phyloP scores from a whole-genome alignment of 2,329 filamentous ascomycete species.

The Sarocladiaceae sp. region DNA sequence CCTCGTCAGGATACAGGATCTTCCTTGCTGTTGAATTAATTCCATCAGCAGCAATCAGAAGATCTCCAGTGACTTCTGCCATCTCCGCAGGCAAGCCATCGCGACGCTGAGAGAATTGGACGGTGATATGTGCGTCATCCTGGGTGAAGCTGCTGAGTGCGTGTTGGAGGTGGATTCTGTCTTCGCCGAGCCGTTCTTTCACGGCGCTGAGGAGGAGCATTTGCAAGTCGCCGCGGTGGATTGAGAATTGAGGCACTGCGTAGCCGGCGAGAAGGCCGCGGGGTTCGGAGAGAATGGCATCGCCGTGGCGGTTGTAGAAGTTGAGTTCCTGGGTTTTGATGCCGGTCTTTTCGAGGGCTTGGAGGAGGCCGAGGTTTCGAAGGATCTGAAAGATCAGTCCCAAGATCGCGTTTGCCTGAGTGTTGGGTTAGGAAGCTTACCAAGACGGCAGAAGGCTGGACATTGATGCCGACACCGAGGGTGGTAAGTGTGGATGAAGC shows the following conservation, averaged over 20 bases:
- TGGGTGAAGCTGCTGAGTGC: slow-evolving; percentile 6
- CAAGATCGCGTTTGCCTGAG: no score
- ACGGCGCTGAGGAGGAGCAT: slow-evolving; percentile 9
- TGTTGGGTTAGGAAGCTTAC: no score
- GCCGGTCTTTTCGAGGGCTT: slow-evolving; percentile 4
- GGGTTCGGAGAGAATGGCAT: slow-evolving; percentile 8
- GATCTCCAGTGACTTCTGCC: not conserved
- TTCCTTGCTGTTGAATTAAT: slow-evolving; percentile 1
- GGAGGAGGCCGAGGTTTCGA: slow-evolving; percentile 2
- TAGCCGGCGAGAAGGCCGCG: slow-evolving; percentile 1
- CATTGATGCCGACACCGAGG: slow-evolving; percentile 7
- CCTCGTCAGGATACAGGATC: slow-evolving; percentile 3
- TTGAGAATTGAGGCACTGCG: slow-evolving; percentile 6
- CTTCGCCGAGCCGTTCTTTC: not conserved
- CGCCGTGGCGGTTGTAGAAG: slow-evolving; percentile 8
- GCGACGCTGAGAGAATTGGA: not conserved
- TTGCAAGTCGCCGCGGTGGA: slow-evolving; percentile 7
- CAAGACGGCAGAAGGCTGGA: slow-evolving; percentile 8
- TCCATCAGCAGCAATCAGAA: slow-evolving; percentile 3
- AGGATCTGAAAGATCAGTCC: slow-evolving; percentile 1
- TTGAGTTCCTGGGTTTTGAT: slow-evolving; percentile 8
- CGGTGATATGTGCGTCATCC: not conserved
- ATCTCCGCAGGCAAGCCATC: not conserved
- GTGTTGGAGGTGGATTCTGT: slow-evolving; percentile 6
- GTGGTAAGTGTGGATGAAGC: not conserved